Percentiles rank a stretch among this genome's conserved stretches.
Conservation (phyloP, 805 yeast genomes). For the Cyberlindnera xylosilytica region DNA sequence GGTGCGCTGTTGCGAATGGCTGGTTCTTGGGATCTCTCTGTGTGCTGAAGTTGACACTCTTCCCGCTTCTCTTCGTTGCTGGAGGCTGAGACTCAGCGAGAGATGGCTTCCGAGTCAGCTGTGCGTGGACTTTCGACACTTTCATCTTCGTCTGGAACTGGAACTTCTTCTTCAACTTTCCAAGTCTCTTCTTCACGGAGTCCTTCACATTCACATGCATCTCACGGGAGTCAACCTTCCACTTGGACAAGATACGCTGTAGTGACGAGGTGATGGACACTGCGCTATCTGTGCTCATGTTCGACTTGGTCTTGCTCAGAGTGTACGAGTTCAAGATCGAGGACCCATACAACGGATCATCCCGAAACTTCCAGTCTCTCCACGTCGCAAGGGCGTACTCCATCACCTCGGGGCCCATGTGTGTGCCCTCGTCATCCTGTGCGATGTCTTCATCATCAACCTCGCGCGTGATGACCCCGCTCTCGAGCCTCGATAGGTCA, state of each 20-base stretch:
- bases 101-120: constrained; percentile 1
- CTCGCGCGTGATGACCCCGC: constrained; percentile 34
- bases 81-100: background rate
- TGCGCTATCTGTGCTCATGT: constrained; percentile 21
- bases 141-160: background rate
- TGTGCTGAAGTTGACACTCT: constrained; percentile 7
- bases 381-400: constrained; percentile 66
- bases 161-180: constrained; percentile 9
- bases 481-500: constrained; percentile 51
- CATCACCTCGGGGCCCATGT: constrained; percentile 11
- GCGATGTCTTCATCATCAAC: constrained; percentile 9
- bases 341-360: constrained; percentile 61
- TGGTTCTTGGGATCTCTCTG: constrained; percentile 21
- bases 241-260: constrained; percentile 10
- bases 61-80: background rate
- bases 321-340: constrained; percentile 31
- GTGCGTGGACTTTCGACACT: background rate
- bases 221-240: constrained; percentile 6
- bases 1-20: constrained; percentile 47
- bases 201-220: constrained; percentile 7
- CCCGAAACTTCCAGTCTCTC: constrained; percentile 87
- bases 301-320: constrained; percentile 25
- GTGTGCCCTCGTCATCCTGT: constrained; percentile 7
- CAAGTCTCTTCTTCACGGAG: constrained; percentile 5
- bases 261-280: constrained; percentile 19